Base-by-base conservation (phyloP, 768 basidiomycete species). In the Leucocoprinus sp. region DNA sequence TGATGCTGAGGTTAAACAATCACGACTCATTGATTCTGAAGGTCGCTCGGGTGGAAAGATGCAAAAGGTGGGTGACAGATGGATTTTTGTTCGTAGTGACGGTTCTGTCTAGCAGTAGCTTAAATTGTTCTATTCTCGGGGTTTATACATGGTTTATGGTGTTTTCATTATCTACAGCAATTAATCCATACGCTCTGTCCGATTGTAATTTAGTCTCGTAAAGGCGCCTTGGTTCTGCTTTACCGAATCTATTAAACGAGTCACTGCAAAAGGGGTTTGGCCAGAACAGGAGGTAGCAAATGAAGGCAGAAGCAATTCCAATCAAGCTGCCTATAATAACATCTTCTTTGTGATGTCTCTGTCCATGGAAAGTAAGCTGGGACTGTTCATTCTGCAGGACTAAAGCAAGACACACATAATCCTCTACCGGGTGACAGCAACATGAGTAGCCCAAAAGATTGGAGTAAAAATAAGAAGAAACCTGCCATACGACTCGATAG, bases 281-380 rank as follows among this genome's bases (percentile, higher is more conserved):
- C 78, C 80, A 84, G 58, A 80, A 84, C 27, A 77, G 69, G 47
- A 73, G 64, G 57, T 80, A 83, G 53, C 68, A 70, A 44, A 73
- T 57, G 8, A 61, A 57, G 11, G 76, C 72, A 12, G 69, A 73
- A 23, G 71, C 23, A 5, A 72, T 64, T 26, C 82, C 82, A 38
- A 84, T 75, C 18, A 75, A 51, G 48, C 74, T 71, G 19, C 82
- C 82, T 7, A 74, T 76, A 43, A 83, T 71, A 11, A 83, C 74
- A 55, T 84, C 82, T 60, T 82, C 81, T 57, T 74, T 76, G 59
- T 82, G 78, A 57, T 84, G 82, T 53, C 75, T 63, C 82, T 83
- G 55, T 15, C 49, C 33, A 21, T 27, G 29, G 31, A 43, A 17
- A 39, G 42, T 51, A 12, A 41, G 17, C 38, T 48, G n/a, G 50